Percentiles rank a stretch among this genome's conserved stretches.
These are phyloP conservation scores for Pyrenophora tritici-repentis DNA, from an alignment of 2,329 filamentous ascomycete species.

Conservation along the genomic window DNA sequence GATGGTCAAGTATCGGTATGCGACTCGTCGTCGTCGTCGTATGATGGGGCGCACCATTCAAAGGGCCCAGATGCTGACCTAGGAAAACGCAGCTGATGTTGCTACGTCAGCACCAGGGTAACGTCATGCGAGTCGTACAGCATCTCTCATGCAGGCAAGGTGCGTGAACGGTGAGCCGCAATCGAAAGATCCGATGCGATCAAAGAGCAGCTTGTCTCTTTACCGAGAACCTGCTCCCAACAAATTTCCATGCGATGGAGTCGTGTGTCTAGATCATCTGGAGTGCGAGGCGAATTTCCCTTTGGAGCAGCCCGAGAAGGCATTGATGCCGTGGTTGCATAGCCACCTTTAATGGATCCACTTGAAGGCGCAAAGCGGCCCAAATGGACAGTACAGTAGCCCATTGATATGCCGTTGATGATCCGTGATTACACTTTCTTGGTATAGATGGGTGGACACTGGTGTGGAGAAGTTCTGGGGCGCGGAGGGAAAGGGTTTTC, in stretches of 20 bases:
- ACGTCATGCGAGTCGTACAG: constrained; percentile 13
- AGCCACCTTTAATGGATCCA: constrained; percentile 6
- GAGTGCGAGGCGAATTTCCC: background rate
- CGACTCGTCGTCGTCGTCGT: too few species aligned
- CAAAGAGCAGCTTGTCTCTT: background rate
- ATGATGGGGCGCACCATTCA: too few species aligned
- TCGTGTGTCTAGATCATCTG: background rate
- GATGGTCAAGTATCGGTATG: too few species aligned
- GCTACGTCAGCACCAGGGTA: constrained; percentile 13
- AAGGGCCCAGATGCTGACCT: too few species aligned
- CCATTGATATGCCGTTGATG: constrained; percentile 20
- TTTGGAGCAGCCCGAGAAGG: background rate
- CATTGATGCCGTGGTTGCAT: constrained; percentile 2
- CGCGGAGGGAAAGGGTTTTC: constrained; percentile 14
- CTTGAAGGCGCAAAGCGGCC: constrained; percentile 11
- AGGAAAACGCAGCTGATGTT: constrained; percentile 1
- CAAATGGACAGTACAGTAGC: constrained; percentile 2
- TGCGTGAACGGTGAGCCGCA: constrained; percentile 4
- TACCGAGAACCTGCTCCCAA: background rate
- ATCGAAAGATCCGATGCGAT: background rate
- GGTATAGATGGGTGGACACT: constrained; percentile 26
- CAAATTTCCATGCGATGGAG: background rate
- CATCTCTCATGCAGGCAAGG: background rate
- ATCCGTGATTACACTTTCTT: constrained; percentile 17
- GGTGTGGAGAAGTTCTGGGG: constrained; percentile 18